Evolutionary conservation across 2,329 filamentous ascomycete genomes (phyloP).

Genomic region (Aspergillus udagawae): DNA sequence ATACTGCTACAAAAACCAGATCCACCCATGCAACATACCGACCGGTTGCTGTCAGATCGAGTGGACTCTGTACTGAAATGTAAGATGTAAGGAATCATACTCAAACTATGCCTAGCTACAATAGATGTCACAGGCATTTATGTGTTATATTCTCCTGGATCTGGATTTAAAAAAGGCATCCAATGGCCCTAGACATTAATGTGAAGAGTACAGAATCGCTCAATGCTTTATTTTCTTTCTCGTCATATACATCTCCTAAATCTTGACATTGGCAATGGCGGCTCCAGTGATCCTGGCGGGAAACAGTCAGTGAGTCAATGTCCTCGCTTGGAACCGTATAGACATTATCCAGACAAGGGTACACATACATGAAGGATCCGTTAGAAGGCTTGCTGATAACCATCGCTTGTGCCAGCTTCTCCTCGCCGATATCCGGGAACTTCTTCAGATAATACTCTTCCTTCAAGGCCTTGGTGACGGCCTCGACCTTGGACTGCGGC

Average conservation of each 20-base stretch:
- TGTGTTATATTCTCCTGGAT: neutral
- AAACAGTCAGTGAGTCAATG: constrained; percentile 10
- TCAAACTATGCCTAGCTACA: neutral
- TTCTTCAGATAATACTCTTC: constrained; percentile 76
- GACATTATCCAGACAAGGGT: neutral
- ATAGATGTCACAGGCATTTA: neutral
- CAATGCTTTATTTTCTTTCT: neutral
- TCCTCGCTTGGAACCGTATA: neutral
- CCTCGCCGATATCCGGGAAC: constrained; percentile 62
- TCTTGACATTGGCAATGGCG: constrained; percentile 32
- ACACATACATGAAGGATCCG: constrained; percentile 40
- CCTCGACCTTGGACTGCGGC: constrained; percentile 73
- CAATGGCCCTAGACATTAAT: neutral
- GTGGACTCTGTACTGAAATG: neutral
- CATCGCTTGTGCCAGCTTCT: constrained; percentile 73
- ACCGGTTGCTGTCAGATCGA: neutral
- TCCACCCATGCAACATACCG: neutral
- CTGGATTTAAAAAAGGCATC: neutral
- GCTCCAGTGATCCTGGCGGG: constrained; percentile 32
- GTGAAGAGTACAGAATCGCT: constrained; percentile 1
- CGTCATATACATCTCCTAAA: constrained; percentile 17
- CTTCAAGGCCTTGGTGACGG: constrained; percentile 72
- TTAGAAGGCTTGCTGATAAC: constrained; percentile 76
- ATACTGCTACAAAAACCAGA: neutral
- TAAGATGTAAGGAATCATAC: neutral